Percentiles rank a stretch among this genome's conserved stretches.
phyloP scores from a whole-genome alignment of 1,139 yeast genomes.

The Eremothecium coryli region DNA sequence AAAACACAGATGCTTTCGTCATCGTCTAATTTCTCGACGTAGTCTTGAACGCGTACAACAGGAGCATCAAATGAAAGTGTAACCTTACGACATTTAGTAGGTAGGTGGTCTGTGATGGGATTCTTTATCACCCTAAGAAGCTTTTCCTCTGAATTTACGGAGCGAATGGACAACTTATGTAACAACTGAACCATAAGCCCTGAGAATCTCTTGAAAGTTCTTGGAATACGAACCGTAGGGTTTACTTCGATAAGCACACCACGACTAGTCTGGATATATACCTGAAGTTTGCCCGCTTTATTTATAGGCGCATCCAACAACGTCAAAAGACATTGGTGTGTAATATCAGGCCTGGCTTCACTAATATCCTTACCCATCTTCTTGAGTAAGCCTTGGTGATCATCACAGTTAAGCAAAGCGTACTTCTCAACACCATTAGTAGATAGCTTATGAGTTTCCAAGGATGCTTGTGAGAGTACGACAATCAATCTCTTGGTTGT shows the following conservation, averaged over 20 bases:
- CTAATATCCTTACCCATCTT: conserved; percentile 96
- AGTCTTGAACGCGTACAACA: conserved; percentile 80
- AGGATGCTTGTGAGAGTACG: conserved; percentile 87
- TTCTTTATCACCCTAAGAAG: conserved; percentile 88
- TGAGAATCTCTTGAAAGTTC: conserved; percentile 94
- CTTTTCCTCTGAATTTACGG: conserved; percentile 92
- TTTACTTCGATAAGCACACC: conserved; percentile 93
- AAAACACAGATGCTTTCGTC: conserved; percentile 95
- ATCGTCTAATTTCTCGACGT: conserved; percentile 66
- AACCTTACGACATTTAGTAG: conserved; percentile 88
- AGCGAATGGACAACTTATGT: conserved; percentile 84
- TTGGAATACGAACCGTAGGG: conserved; percentile 93
- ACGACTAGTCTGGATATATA: conserved; percentile 88
- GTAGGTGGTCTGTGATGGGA: conserved; percentile 93
- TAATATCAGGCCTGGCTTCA: conserved; percentile 96
- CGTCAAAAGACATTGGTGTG: conserved; percentile 90
- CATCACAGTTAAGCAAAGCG: conserved; percentile 91
- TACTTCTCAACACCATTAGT: conserved; percentile 83
- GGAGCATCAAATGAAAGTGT: conserved; percentile 93
- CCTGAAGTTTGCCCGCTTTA: conserved; percentile 94
- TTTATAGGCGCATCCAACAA: conserved; percentile 91
- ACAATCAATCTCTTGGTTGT: conserved; percentile 77
- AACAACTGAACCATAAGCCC: conserved; percentile 95
- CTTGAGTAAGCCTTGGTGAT: conserved; percentile 89
- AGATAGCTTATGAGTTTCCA: conserved; percentile 85